These are phyloP conservation scores for Boletales sp. DNA, from an alignment of 768 basidiomycete species.

Conservation along the genomic window DNA sequence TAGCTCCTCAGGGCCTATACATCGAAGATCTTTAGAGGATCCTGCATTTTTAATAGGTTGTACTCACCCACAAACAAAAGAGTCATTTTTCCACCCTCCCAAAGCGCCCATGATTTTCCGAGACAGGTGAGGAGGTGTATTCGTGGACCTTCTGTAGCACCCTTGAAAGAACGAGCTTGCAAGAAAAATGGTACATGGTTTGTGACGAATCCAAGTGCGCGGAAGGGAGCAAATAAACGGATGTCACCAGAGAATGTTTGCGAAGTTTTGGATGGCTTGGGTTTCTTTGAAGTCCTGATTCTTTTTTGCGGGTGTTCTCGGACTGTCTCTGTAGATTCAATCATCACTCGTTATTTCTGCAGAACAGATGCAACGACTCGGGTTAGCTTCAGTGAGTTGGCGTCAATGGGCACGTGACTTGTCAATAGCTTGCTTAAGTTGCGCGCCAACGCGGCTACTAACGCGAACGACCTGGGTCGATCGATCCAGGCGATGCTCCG, in stretches of 20 bases:
- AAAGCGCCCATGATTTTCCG: conserved; percentile 89
- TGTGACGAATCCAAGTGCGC: conserved; percentile 92
- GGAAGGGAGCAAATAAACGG: conserved; percentile 84
- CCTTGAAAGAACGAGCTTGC: conserved; percentile 82
- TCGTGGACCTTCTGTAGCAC: conserved; percentile 77
- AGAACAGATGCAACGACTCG: too few species aligned
- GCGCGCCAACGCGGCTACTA: too few species aligned
- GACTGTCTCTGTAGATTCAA: conserved; percentile 11
- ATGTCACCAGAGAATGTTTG: conserved; percentile 16
- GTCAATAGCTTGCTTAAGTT: too few species aligned
- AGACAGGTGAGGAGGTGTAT: conserved; percentile 85
- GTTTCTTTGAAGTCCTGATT: conserved; percentile 10
- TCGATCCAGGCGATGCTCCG: too few species aligned
- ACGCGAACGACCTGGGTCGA: too few species aligned
- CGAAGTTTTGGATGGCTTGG: background rate
- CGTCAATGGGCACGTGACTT: conserved; percentile 10
- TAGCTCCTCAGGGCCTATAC: conserved; percentile 75
- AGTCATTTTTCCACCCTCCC: conserved; percentile 93
- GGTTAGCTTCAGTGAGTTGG: too few species aligned
- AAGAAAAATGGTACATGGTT: conserved; percentile 87
- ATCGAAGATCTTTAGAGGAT: conserved; percentile 3
- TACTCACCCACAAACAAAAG: conserved; percentile 88
- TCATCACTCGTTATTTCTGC: conserved; percentile 13
- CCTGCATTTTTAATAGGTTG: background rate
- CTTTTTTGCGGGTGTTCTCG: conserved; percentile 26